Percentiles rank a stretch among this genome's conserved stretches.
These are phyloP conservation scores for Sugiyamaella marilandica DNA, from an alignment of 805 yeast genomes.

Conservation along the genomic window DNA sequence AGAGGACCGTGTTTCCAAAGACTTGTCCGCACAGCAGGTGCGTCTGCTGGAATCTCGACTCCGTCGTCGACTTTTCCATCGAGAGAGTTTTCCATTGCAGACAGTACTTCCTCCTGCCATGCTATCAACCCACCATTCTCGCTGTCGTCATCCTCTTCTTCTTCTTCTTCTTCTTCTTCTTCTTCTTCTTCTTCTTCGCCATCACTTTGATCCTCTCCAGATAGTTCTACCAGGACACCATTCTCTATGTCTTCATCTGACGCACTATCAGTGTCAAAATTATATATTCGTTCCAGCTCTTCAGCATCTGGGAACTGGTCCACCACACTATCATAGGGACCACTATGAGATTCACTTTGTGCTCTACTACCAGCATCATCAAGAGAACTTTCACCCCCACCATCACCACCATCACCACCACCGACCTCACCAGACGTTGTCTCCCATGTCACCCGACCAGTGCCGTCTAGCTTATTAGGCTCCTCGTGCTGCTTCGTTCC, in stretches of 20 bases:
- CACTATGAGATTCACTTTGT: no score
- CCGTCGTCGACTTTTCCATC: constrained; percentile 37
- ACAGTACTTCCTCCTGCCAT: constrained; percentile 20
- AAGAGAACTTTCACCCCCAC: no score
- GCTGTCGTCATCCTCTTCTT: constrained; percentile 14
- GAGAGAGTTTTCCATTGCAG: constrained; percentile 25
- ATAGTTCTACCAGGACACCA: no score
- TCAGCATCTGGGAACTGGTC: not conserved
- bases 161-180: constrained; percentile 12
- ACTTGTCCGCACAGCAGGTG: constrained; percentile 43
- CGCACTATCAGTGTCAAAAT: constrained; percentile 4
- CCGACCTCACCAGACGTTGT: no score
- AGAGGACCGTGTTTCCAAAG: constrained; percentile 58
- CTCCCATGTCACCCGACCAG: no score
- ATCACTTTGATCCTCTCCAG: no score
- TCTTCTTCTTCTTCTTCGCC: constrained; percentile 13
- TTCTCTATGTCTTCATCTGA: no score
- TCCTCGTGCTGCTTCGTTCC: no score
- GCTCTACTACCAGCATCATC: no score
- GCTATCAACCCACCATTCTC: constrained; percentile 11
- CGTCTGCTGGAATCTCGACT: not conserved
- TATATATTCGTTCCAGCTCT: constrained; percentile 4
- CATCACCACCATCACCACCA: no score
- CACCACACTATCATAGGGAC: no score
- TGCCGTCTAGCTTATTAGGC: no score